These are phyloP conservation scores for Besnoitia besnoiti DNA, from an alignment of 169 alveolate genomes.

Conservation along the genomic window DNA sequence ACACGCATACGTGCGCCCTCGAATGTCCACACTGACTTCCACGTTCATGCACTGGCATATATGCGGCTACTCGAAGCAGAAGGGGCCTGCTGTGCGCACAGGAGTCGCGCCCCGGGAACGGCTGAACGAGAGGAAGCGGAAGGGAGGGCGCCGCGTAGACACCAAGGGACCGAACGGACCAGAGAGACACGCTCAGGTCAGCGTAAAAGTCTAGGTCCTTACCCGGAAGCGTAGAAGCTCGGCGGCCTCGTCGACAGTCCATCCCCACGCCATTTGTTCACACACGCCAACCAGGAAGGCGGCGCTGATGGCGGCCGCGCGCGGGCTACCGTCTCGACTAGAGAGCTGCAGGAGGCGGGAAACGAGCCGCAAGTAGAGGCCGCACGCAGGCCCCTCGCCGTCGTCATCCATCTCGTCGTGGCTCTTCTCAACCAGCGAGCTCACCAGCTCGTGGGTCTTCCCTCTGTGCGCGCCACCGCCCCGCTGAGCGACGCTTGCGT, in stretches of 20 bases:
- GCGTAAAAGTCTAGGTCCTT: no score
- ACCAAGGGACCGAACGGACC: background rate
- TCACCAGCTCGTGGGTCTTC: background rate
- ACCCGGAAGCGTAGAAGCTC: background rate
- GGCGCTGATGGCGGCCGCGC: background rate
- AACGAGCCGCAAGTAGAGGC: slow-evolving; percentile 4
- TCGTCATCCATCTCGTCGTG: slow-evolving; percentile 7
- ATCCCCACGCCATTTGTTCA: slow-evolving; percentile 21
- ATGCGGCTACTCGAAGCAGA: no score
- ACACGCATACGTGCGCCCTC: background rate
- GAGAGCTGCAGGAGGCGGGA: background rate
- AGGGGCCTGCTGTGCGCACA: no score
- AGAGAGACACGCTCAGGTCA: no score
- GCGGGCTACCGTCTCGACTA: background rate
- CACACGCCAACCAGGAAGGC: background rate
- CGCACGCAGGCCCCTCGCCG: background rate
- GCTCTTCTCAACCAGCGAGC: background rate
- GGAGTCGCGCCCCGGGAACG: background rate
- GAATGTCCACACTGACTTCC: no score
- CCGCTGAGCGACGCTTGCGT: background rate
- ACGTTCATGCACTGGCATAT: no score
- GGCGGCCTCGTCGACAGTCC: background rate
- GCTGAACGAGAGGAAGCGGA: background rate
- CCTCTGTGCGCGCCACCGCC: background rate
- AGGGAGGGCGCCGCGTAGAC: background rate